Percentiles rank a stretch among this genome's conserved stretches.
Evolutionary conservation across 208 protist genomes (phyloP).

Genomic region (Wallacemonas sp.): DNA sequence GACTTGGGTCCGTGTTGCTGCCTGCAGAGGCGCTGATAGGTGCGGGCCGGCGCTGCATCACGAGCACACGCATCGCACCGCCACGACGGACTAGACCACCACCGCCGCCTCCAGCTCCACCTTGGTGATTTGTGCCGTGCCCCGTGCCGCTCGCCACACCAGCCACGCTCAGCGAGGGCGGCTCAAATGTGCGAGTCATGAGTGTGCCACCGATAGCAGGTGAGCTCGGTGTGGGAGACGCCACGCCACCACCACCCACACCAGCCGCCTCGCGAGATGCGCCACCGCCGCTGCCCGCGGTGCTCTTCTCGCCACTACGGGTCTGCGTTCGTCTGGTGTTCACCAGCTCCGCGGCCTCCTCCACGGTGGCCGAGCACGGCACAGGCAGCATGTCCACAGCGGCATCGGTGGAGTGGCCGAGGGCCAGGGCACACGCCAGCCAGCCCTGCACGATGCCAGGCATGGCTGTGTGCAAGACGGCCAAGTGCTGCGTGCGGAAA

Average conservation of each 20-base stretch:
- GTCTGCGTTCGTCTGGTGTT: not conserved
- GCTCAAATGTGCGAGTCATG: not conserved
- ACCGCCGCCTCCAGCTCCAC: not conserved
- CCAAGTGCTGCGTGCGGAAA: constrained; percentile 75
- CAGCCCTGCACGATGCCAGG: constrained; percentile 70
- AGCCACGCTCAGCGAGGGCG: not conserved
- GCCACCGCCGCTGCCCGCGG: constrained; percentile 11
- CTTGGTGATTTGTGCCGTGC: too few relatives aligned
- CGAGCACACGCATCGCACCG: not conserved
- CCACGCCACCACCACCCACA: not conserved
- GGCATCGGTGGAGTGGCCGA: constrained; percentile 38
- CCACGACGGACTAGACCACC: not conserved
- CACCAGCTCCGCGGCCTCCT: constrained; percentile 4
- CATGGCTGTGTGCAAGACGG: constrained; percentile 49
- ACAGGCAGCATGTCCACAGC: constrained; percentile 25
- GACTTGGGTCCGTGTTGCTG: not conserved
- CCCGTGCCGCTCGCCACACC: not conserved
- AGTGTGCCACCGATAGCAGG: not conserved
- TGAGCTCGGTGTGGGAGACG: not conserved
- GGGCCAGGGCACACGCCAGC: constrained; percentile 54
- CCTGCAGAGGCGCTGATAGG: not conserved
- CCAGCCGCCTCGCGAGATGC: not conserved
- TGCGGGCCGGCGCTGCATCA: not conserved
- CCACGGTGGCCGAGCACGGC: not conserved
- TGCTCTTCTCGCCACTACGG: not conserved